Base-by-base conservation (phyloP, 1,284 basidiomycete genomes). In the Ustilago lituana region DNA sequence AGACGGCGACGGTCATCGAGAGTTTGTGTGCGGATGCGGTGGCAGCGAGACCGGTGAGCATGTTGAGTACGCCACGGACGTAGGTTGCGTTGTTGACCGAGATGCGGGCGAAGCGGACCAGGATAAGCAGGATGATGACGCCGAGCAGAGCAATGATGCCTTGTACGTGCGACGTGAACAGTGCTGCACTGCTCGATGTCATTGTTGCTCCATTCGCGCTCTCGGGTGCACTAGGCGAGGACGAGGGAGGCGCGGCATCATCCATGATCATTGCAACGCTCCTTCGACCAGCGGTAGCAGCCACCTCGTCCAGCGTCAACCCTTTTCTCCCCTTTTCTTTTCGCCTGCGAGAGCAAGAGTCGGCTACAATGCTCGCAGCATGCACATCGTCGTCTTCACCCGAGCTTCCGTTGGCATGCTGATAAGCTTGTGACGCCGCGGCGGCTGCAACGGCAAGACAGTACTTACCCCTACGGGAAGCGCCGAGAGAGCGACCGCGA, bases 201-300 rank as follows among this genome's bases (percentile, higher is more conserved):
- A 15, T 17, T 3, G 35, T n/a, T 14, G 35, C 33, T 0, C 31
- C 44, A 24, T 19, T 29, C 12, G 27, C 36, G 20, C 36, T 43
- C 37, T 24, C 10, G 26, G 48, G 37, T 10, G 6, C 19, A 17
- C 20, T 19, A 19, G 43, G 31, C 26, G 20, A 11, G 9, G 43
- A 31, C 5, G 43, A 45, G 5, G 54, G 19, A 19, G 40, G 24
- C 2, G 51, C 20, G 3, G 51, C n/a, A 10, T 69, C 66, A 19
- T 69, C 66, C 60, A 69, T 63, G 33, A 69, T 69, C 58, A 58
- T 56, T 10, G 66, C 66, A 6, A 69, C 51, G 19, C 62, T 65
- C 14, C 62, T 27, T 17, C 62, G 55, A 7, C 62, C 62, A 4
- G 62, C 62, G 19, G 52, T 59, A 29, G 56, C 40, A 19, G 62